Conservation (phyloP, 2,329 filamentous ascomycete genomes). For the Hirsutella thompsonii region DNA sequence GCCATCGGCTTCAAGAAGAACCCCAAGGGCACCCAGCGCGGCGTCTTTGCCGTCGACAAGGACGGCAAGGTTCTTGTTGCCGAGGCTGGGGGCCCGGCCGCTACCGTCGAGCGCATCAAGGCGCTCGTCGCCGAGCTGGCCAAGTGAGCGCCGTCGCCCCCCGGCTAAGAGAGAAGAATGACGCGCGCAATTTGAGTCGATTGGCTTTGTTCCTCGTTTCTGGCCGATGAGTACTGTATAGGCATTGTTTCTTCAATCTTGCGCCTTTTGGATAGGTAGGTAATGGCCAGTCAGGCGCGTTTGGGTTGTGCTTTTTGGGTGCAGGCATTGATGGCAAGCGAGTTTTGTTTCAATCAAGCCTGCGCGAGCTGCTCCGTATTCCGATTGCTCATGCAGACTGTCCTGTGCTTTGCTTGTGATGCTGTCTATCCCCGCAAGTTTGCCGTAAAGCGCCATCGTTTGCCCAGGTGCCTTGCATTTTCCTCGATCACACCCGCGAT, state of each 20-base stretch:
- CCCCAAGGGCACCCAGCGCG: constrained; percentile 68
- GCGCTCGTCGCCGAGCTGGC: constrained; percentile 45
- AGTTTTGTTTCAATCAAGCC: neutral
- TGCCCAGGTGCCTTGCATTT: too few species aligned
- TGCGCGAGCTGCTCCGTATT: neutral
- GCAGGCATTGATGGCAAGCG: neutral
- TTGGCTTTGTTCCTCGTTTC: too few species aligned
- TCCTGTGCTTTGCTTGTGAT: too few species aligned
- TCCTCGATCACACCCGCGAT: too few species aligned
- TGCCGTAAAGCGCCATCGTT: too few species aligned
- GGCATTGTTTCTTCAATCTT: too few species aligned
- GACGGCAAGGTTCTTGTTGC: constrained; percentile 65
- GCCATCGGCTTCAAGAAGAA: constrained; percentile 86
- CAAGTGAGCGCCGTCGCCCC: constrained; percentile 3
- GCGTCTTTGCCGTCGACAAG: constrained; percentile 81
- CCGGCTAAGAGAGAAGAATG: too few species aligned
- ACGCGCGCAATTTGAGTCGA: neutral
- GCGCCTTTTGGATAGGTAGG: neutral
- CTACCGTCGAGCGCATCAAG: constrained; percentile 65
- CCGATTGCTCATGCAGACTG: too few species aligned
- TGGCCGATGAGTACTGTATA: too few species aligned
- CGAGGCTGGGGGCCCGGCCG: constrained; percentile 63
- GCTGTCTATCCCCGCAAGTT: too few species aligned
- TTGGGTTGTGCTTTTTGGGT: neutral
- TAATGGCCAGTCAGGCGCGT: neutral